Conservation (phyloP, 1,284 basidiomycete species). For the Polyporus tsugae region DNA sequence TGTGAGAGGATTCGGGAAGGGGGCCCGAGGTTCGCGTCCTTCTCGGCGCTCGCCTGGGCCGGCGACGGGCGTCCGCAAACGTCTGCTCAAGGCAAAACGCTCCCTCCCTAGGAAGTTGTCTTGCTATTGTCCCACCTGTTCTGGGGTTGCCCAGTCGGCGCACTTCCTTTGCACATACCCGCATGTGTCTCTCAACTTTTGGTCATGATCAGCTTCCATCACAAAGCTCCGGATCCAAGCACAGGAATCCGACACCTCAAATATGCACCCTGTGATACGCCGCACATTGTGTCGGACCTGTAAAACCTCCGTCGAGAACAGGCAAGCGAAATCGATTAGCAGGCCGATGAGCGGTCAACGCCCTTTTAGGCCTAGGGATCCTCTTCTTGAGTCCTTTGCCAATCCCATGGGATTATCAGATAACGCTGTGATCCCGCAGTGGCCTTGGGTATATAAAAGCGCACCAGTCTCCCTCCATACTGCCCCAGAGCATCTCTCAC, state of each 20-base stretch:
- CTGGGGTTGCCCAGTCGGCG: background rate
- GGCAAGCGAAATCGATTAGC: background rate
- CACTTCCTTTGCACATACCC: background rate
- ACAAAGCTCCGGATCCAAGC: background rate
- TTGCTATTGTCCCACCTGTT: background rate
- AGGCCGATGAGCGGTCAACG: conserved; percentile 17
- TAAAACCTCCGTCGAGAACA: conserved; percentile 1
- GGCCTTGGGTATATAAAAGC: conserved; percentile 26
- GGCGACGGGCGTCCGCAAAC: background rate
- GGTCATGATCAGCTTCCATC: background rate
- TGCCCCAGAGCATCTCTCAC: background rate
- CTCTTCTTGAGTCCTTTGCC: conserved; percentile 10
- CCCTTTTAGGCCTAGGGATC: conserved; percentile 15
- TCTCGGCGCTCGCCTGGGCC: no score
- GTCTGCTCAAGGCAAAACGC: background rate
- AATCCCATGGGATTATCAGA: conserved; percentile 26
- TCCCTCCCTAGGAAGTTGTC: background rate
- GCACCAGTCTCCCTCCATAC: background rate
- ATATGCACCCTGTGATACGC: conserved; percentile 11
- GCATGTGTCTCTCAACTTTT: background rate
- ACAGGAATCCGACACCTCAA: background rate
- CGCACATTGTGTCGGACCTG: background rate
- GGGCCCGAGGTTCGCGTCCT: no score
- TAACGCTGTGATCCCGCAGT: conserved; percentile 4
- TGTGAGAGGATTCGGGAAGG: conserved; percentile 1